Evolutionary conservation across 768 basidiomycete genomes (phyloP), one percentile per base, ranked within the genome.

Genomic region (Boletus subparvulus): DNA sequence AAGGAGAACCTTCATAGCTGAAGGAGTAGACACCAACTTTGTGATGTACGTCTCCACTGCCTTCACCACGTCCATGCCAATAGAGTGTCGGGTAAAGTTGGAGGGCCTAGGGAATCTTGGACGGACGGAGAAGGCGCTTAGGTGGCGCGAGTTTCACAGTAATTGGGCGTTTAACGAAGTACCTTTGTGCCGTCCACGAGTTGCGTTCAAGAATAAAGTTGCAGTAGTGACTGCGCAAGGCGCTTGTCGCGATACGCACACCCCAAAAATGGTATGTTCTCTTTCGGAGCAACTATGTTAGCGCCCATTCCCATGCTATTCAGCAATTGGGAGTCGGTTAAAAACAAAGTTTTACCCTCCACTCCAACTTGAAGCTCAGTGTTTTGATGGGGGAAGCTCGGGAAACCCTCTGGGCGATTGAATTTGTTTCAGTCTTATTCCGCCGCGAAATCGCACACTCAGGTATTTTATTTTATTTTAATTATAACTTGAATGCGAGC

Each of bases 1-100:
- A 24, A 99, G 81, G 44, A 99, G 80, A 21, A 98, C 94, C 75
- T 98, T 98, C 92, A 98, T 98, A 6, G 92, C 83, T 4, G 83
- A 78, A 50, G 93, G 92, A 49, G 85, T 84, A 21, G 89, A 86
- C 55, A 97, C 83, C 78, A 97, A 79, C 78, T 90, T 96, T 59
- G 84, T 83, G 69, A 98, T 81, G 78, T 98, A 99, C 6, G 87
- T 90, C 75, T 95, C 92, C 30, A 97, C 87, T 9, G 97, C 97
- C 74, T 95, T 96, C 66, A 94, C 81, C 61, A 95, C 87, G 74
- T 99, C 95, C 97, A 98, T 98, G 24, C 12, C 19, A 37, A 43
- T 43, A 39, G n/a, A 47, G 24, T 56, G 39, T 14, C 14, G 40
- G 33, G 35, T n/a, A 50, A 46, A 21, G 37, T 14, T 32, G 17